Conservation (phyloP, 306 rosid genomes). For the Vigna mungo region DNA sequence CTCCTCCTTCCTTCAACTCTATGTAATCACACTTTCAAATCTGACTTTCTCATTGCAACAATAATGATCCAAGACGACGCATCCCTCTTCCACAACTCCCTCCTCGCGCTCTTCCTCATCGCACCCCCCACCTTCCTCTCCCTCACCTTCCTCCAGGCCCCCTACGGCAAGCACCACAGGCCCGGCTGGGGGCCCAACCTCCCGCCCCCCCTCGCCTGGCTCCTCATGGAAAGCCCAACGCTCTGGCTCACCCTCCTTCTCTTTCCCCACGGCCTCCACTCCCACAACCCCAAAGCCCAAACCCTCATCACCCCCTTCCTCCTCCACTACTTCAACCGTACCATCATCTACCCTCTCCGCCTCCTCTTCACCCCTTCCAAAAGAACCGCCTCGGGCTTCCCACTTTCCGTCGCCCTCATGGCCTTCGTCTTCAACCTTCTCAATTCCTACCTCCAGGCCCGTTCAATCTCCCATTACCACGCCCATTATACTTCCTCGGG, state of each 20-base stretch:
- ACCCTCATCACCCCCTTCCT: constrained; percentile 67
- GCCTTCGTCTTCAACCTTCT: constrained; percentile 66
- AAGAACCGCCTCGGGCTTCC: constrained; percentile 49
- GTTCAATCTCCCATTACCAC: constrained; percentile 70
- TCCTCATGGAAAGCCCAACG: constrained; percentile 88
- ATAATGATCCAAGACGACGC: constrained; percentile 46
- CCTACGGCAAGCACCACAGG: constrained; percentile 77
- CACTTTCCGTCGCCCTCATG: constrained; percentile 58
- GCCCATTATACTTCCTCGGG: constrained; percentile 42
- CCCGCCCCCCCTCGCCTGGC: constrained; percentile 77
- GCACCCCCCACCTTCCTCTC: constrained; percentile 69
- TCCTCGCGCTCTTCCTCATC: constrained; percentile 56
- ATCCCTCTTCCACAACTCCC: constrained; percentile 49
- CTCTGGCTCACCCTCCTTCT: constrained; percentile 76
- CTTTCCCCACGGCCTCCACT: constrained; percentile 65
- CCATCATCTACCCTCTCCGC: constrained; percentile 70
- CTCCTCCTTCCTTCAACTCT: too few species aligned
- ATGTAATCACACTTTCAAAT: too few species aligned
- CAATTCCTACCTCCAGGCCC: constrained; percentile 71
- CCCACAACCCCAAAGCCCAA: constrained; percentile 61
- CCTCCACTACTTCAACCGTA: constrained; percentile 74
- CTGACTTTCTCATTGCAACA: neutral
- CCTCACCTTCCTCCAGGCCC: constrained; percentile 78
- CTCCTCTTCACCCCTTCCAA: constrained; percentile 28
- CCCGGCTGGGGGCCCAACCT: constrained; percentile 88